Evolutionary conservation across 139 green algal genomes (phyloP).

Genomic region (Chloropicon primus): DNA sequence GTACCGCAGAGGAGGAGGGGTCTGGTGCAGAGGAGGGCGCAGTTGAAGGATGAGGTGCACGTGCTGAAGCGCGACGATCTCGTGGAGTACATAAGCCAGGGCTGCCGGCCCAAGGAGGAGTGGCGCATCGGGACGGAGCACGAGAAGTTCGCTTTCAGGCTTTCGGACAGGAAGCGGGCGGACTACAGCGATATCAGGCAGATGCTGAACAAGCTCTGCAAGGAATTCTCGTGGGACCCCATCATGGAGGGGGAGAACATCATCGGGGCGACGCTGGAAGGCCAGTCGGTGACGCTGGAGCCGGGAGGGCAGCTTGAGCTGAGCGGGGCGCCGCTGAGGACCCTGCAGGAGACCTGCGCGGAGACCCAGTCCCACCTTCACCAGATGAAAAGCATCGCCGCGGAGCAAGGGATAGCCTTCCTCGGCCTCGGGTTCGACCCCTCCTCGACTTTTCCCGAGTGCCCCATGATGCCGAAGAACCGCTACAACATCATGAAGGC

Average conservation of each 20-base stretch:
- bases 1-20: neutral
- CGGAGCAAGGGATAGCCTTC: slow-evolving; percentile 68
- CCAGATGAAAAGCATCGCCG: slow-evolving; percentile 70
- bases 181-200: slow-evolving; percentile 61
- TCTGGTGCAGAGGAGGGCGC: neutral
- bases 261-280: slow-evolving; percentile 69
- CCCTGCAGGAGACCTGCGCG: slow-evolving; percentile 83
- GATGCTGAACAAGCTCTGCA: slow-evolving; percentile 53
- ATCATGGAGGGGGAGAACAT: slow-evolving; percentile 77
- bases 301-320: slow-evolving; percentile 97
- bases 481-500: slow-evolving; percentile 54
- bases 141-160: slow-evolving; percentile 90
- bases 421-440: slow-evolving; percentile 84
- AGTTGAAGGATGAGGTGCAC: neutral
- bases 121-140: slow-evolving; percentile 95
- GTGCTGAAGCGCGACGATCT: slow-evolving; percentile 40
- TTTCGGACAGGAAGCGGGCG: slow-evolving; percentile 41
- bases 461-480: slow-evolving; percentile 91
- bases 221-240: slow-evolving; percentile 68
- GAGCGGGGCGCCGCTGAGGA: slow-evolving; percentile 73
- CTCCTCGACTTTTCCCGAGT: slow-evolving; percentile 65
- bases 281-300: slow-evolving; percentile 89
- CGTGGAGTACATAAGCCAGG: slow-evolving; percentile 52
- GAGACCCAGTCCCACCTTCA: slow-evolving; percentile 93
- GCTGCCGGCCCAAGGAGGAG: slow-evolving; percentile 52